phyloP scores from a whole-genome alignment of 768 basidiomycete species.

The Termitomyces sp. region DNA sequence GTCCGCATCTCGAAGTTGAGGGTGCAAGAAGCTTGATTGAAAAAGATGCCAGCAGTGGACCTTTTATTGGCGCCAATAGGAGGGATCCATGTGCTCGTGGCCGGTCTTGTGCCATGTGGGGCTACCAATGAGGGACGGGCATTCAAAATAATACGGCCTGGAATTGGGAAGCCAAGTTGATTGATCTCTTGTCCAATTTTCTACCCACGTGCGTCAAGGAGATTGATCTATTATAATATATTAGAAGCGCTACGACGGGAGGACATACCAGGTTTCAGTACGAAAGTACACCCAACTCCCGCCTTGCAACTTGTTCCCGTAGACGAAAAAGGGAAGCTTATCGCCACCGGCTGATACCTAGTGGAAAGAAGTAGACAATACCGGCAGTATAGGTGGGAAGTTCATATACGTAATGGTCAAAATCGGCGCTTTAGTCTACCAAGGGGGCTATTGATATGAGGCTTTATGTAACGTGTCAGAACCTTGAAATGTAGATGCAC shows the following conservation, averaged over 20 bases:
- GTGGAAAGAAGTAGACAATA: neutral
- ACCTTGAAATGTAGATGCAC: too few species aligned
- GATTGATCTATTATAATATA: too few species aligned
- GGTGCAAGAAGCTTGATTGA: neutral
- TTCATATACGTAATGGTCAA: neutral
- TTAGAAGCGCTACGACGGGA: neutral
- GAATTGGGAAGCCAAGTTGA: too few species aligned
- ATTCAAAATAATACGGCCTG: neutral
- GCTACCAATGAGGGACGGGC: neutral
- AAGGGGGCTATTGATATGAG: too few species aligned
- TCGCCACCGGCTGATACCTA: too few species aligned
- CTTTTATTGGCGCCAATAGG: neutral
- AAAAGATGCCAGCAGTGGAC: neutral
- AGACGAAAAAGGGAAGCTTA: neutral
- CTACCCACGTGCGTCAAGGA: neutral
- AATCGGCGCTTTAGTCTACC: too few species aligned
- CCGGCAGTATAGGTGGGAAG: neutral
- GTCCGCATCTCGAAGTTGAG: neutral
- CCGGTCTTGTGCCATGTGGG: neutral
- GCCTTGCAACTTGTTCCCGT: neutral
- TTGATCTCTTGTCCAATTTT: neutral
- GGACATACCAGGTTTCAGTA: neutral
- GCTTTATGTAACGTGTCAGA: too few species aligned
- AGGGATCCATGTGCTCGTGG: neutral
- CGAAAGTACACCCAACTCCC: neutral